Evolutionary conservation across 441 rosid species (phyloP).

Genomic region (Eugenia klotzschiana): DNA sequence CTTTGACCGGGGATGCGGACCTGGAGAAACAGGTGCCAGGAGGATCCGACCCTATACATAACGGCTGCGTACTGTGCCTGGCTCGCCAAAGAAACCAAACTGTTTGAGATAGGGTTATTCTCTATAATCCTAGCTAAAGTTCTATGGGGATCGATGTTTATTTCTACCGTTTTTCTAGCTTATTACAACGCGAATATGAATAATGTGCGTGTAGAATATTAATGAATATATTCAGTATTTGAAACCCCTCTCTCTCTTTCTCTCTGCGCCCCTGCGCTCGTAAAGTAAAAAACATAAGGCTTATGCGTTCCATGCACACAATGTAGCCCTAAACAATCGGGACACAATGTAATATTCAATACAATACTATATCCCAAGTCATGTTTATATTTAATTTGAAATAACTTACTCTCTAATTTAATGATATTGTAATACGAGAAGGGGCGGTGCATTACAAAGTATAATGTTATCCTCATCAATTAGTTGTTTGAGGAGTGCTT

Average conservation of each 20-base stretch:
- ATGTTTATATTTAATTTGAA: background rate
- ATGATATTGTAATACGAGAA: background rate
- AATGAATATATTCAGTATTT: background rate
- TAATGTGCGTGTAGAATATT: background rate
- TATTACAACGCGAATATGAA: background rate
- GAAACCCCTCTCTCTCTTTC: background rate
- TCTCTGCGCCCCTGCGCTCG: background rate
- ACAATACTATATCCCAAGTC: background rate
- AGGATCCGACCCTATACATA: slow-evolving; percentile 25
- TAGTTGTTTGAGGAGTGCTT: background rate
- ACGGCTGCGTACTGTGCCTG: background rate
- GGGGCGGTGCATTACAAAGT: background rate
- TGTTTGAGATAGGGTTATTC: background rate
- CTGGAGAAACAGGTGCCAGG: slow-evolving; percentile 8
- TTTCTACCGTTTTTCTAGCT: background rate
- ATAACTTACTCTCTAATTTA: background rate
- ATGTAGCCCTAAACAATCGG: background rate
- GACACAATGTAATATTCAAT: background rate
- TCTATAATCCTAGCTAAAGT: background rate
- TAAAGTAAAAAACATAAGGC: background rate
- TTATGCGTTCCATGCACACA: background rate
- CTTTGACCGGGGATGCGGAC: background rate
- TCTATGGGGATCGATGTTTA: background rate
- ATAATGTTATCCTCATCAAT: background rate
- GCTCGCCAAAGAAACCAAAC: background rate